Evolutionary conservation across 805 yeast species (phyloP).

Genomic region (Teunomyces stri): DNA sequence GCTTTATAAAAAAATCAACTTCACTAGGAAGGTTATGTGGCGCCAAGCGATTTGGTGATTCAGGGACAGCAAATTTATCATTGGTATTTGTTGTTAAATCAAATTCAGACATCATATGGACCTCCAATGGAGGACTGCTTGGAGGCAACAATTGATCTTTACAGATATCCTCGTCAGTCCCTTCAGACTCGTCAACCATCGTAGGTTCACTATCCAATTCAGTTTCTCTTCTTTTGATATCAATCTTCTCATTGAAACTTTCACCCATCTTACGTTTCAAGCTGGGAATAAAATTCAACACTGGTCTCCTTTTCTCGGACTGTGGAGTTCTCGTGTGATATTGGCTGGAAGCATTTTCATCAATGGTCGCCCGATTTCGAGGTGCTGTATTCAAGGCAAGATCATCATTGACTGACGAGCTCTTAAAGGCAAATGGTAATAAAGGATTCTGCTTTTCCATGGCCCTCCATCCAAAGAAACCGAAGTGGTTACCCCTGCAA

Average conservation of each 20-base stretch:
- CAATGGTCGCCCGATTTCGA: conserved; percentile 35
- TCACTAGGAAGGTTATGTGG: conserved; percentile 7
- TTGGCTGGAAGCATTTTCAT: conserved; percentile 43
- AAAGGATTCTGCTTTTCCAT: conserved; percentile 36
- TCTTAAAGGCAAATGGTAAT: conserved; percentile 50
- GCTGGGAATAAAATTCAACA: conserved; percentile 24
- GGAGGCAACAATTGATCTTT: conserved; percentile 20
- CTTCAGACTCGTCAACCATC: conserved; percentile 15
- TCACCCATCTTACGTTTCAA: conserved; percentile 43
- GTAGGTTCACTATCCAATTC: conserved; percentile 19
- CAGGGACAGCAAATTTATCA: conserved; percentile 21
- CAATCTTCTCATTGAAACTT: conserved; percentile 42
- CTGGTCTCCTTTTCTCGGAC: conserved; percentile 15
- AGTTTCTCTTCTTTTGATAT: conserved; percentile 33
- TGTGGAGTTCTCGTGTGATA: conserved; percentile 38
- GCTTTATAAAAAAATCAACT: conserved; percentile 6
- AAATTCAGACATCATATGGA: conserved; percentile 26
- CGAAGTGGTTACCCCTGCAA: neutral
- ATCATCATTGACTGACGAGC: conserved; percentile 26
- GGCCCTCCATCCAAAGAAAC: neutral
- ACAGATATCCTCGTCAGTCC: conserved; percentile 10
- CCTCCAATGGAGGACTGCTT: conserved; percentile 40
- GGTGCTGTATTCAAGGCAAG: conserved; percentile 40
- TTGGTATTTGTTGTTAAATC: conserved; percentile 24
- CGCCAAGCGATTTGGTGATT: conserved; percentile 20